phyloP scores from a whole-genome alignment of 75 land plant species.

The Ceratopteris richardii region DNA sequence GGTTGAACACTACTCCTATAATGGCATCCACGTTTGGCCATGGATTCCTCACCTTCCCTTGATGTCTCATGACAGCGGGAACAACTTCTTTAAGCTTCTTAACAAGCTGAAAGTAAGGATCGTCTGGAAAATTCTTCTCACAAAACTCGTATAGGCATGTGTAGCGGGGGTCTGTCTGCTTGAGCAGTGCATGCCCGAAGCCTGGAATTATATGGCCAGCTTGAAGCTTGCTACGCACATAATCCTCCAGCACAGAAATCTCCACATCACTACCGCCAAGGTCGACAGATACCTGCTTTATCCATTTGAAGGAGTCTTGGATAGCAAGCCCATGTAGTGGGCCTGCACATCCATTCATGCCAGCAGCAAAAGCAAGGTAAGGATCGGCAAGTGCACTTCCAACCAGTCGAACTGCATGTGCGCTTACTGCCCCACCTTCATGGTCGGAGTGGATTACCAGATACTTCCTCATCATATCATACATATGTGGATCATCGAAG shows the following conservation, averaged over 20 bases:
- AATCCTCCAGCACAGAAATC: neutral
- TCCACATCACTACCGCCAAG: neutral
- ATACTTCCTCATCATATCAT: constrained; percentile 2
- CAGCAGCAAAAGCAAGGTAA: constrained; percentile 4
- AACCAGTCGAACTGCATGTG: neutral
- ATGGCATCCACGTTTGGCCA: constrained; percentile 4
- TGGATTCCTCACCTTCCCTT: constrained; percentile 4
- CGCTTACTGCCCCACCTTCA: constrained; percentile 1
- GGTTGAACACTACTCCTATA: neutral
- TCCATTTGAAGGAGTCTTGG: constrained; percentile 1
- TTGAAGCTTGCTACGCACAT: neutral
- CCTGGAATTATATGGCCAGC: constrained; percentile 1
- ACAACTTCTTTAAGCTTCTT: neutral
- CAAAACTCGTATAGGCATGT: constrained; percentile 1
- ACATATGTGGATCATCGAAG: neutral
- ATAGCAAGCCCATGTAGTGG: constrained; percentile 9
- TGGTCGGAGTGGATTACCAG: constrained; percentile 1
- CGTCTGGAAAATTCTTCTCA: neutral
- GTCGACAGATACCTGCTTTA: neutral
- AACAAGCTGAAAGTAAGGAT: neutral
- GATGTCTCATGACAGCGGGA: neutral
- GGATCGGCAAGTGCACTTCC: constrained; percentile 7
- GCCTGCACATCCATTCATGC: constrained; percentile 9
- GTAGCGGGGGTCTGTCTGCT: constrained; percentile 1
- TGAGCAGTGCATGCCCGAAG: neutral